Conservation (phyloP, 2,329 filamentous ascomycete genomes). For the Teratosphaeria gauchensis region DNA sequence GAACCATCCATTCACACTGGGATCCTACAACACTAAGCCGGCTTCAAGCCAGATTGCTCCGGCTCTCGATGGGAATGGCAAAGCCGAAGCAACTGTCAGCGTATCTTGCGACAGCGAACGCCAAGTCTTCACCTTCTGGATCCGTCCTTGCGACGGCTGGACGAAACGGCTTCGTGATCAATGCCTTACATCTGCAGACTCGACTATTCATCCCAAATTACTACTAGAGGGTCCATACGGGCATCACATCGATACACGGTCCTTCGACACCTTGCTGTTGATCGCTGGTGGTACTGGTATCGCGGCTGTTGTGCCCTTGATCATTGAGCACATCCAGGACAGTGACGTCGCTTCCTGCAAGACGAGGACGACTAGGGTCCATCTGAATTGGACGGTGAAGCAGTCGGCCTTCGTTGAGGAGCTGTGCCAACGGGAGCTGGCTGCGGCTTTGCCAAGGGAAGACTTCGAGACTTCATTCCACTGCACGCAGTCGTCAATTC, state of each 20-base stretch:
- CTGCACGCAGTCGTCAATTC: not conserved
- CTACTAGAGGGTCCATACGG: not conserved
- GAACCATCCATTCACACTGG: not conserved
- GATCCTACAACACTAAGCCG: not conserved
- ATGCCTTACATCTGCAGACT: not conserved
- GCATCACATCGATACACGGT: not conserved
- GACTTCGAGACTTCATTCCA: not conserved
- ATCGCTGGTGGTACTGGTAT: not conserved
- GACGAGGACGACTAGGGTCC: not conserved
- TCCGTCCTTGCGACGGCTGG: not conserved
- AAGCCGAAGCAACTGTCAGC: not conserved
- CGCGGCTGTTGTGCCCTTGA: not conserved
- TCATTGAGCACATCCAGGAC: not conserved
- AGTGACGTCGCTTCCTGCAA: not conserved
- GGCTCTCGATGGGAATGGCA: not conserved
- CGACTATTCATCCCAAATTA: not conserved
- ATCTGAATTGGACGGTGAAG: not conserved
- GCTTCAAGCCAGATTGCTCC: not conserved
- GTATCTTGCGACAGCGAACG: not conserved
- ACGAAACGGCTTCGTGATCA: not conserved
- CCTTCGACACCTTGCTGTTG: not conserved
- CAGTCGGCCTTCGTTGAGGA: not conserved
- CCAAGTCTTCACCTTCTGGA: not conserved
- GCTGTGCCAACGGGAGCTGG: not conserved
- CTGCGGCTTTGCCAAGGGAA: not conserved